Base-by-base conservation (phyloP, 257 asterid species). In the Solanum clarkiae region DNA sequence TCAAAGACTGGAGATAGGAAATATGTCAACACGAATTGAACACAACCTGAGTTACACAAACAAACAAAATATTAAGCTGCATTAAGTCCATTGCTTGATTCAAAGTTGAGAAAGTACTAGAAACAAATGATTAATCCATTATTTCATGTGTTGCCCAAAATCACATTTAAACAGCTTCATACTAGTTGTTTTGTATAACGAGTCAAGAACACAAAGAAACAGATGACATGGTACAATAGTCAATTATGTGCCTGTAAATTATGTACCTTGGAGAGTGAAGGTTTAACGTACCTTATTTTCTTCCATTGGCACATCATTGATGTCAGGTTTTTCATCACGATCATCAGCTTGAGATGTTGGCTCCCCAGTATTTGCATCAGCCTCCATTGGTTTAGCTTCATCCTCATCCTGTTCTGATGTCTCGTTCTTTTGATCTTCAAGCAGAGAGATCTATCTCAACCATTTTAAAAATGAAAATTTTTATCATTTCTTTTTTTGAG, bases 391-490 rank as follows among this genome's bases (percentile, higher is more conserved):
- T 40, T 94, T 89, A 62, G 89, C 88, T 84, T 95, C 97, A 85
- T 90, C 97, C 80, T 94, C 98, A 55, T 62, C 88, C 88, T 87
- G 96, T 85, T 93, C 98, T 10, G 90, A 89, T 3, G 85, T 86
- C 89, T 95, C 98, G 15, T 86, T 85, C 82, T 89, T 91, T 91
- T 91, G 98, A 82, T 94, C 98, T 89, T 95, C 99, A 29, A 95
- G 89, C 88, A 93, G 90, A 82, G 92, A 86, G 63, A 93, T 87
- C 99, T 95, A 88, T 86, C 85, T 80, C 88, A 84, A 86, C 40
- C 86, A 54, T 66, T 45, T 59, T 2, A 17, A 79, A 84, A 68
- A 56, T 57, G 75, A 81, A 40, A 81, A 10, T 60, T n/a, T 26
- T 81, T n/a, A 42, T n/a, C 72, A n/a, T 40, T 59, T 56, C 16